Base-by-base conservation (phyloP, 2,329 filamentous ascomycete genomes). In the Thielaviopsis punctulata region DNA sequence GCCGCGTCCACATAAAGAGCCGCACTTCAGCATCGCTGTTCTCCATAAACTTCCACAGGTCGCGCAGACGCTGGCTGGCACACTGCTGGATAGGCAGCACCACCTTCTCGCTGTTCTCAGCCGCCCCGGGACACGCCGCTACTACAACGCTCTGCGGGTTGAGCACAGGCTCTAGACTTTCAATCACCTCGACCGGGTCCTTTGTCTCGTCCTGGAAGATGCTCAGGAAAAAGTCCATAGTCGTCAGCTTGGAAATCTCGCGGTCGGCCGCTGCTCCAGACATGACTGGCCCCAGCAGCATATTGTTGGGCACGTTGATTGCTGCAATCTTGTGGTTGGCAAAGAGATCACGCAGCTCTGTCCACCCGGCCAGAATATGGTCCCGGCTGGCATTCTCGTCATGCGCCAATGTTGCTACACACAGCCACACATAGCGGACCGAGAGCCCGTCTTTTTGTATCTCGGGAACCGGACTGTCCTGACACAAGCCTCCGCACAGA, bases 151-250 rank as follows among this genome's bases (percentile, higher is more conserved):
- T 72, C 4, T 73, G 69, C 0, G 84, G 81, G 56, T 95, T 90
- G 4, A 98, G 71, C 9, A 98, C 84, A 3, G 92, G 92, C 61
- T 98, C 92, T 33, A 98, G 69, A 24, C 82, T 92, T 61, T 95
- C 88, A 54, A 98, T 95, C 19, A 95, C 79, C 4, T 82, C 76
- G 12, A 90, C 76, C 0, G 90, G 86, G 58, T 95, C 82, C 46
- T 82, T 80, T 54, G 82, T 77, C 53, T 92, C 84, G 36, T 88
- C 81, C 55, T 86, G 84, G 62, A 96, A 96, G 0, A 98, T 77
- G 36, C 82, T 86, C 49, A 88, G 73, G 65, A 98, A 96, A 64
- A 96, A 96, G 62, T 95, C 90, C 77, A 94, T 92, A 0, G 90
- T 96, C 13, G 86, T 95, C 30, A 96, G 73, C 60, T 89, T 88